These are phyloP conservation scores for Agastache rugosa DNA, from an alignment of 257 asterid genomes.

Conservation along the genomic window DNA sequence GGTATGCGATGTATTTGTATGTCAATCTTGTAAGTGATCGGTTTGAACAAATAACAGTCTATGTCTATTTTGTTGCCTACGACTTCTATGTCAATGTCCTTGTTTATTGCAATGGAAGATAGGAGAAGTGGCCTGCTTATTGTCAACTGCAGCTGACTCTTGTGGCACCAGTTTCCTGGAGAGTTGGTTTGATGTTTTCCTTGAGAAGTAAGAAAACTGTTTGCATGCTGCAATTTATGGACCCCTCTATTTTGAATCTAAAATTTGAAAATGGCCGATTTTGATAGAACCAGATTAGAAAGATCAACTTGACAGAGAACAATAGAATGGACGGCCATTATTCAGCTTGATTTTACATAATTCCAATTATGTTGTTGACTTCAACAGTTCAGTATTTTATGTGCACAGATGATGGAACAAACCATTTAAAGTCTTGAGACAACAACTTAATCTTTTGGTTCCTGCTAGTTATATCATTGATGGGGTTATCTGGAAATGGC, in stretches of 20 bases:
- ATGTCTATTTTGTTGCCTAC: neutral
- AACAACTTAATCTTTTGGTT: neutral
- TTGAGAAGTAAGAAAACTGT: conserved; percentile 14
- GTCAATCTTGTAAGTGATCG: conserved; percentile 18
- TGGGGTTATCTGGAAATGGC: conserved; percentile 17
- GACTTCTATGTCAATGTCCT: neutral
- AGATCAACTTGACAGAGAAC: neutral
- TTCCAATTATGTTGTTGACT: conserved; percentile 1
- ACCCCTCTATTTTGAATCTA: neutral
- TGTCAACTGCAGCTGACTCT: conserved; percentile 12
- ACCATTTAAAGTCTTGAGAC: neutral
- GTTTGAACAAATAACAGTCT: neutral
- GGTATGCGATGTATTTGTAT: neutral
- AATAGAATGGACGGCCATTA: neutral
- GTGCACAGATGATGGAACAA: neutral
- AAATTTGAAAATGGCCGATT: neutral
- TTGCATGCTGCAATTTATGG: conserved; percentile 20
- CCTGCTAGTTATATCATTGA: neutral
- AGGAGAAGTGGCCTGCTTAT: neutral
- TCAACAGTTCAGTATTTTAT: neutral
- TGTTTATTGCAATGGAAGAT: neutral
- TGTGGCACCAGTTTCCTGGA: neutral
- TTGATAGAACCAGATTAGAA: neutral
- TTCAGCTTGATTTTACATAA: neutral
- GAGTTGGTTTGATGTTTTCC: neutral